phyloP scores from a whole-genome alignment of 768 basidiomycete genomes.

The Austroboletus eburneus region DNA sequence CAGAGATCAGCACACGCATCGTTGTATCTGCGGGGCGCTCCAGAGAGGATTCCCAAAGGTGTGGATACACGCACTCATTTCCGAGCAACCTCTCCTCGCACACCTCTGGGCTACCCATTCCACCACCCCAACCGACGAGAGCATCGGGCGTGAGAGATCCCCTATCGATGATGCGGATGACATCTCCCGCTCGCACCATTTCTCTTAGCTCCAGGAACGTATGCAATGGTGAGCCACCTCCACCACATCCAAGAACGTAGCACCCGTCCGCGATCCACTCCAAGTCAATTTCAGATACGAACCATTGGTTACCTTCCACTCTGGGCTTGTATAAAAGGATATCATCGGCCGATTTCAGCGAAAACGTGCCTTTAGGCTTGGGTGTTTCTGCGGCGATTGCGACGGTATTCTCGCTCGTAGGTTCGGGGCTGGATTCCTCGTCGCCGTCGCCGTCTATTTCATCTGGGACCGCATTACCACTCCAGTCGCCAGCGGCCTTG shows the following conservation, averaged over 20 bases:
- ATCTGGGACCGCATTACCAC: conserved; percentile 22
- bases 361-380: conserved; percentile 12
- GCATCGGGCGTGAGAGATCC: conserved; percentile 41
- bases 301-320: conserved; percentile 41
- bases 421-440: not conserved
- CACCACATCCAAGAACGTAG: conserved; percentile 58
- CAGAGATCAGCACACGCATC: conserved; percentile 30
- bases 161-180: conserved; percentile 44
- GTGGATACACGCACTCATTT: conserved; percentile 29
- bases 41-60: not conserved
- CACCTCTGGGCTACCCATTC: conserved; percentile 42
- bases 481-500: conserved; percentile 55
- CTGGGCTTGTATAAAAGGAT: conserved; percentile 35
- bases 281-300: conserved; percentile 43
- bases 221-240: conserved; percentile 57
- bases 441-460: conserved; percentile 18
- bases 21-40: conserved; percentile 25
- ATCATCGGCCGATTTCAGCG: conserved; percentile 15
- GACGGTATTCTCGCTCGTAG: conserved; percentile 4
- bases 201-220: conserved; percentile 49
- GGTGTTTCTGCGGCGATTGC: not conserved
- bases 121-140: conserved; percentile 37
- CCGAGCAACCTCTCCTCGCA: conserved; percentile 35
- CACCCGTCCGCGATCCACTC: conserved; percentile 64
- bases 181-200: conserved; percentile 46